Conservation (phyloP, 169 alveolate genomes). For the Theileria orientalis region DNA sequence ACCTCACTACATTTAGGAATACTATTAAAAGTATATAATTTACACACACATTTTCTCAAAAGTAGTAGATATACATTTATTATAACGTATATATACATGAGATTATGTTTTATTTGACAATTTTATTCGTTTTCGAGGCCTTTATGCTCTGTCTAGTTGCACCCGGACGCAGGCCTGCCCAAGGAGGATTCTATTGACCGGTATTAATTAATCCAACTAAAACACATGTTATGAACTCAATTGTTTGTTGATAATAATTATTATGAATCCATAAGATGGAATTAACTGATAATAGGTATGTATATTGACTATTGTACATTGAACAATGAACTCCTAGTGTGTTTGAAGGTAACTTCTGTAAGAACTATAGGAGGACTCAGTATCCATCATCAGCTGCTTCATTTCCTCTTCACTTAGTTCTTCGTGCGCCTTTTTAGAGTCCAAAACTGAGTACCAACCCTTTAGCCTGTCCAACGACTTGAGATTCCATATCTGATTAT, state of each 20-base stretch:
- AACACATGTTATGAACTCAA: no score
- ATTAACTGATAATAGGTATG: no score
- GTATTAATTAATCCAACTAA: no score
- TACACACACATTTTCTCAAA: background rate
- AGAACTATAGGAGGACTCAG: slow-evolving; percentile 39
- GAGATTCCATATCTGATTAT: background rate
- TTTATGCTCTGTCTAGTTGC: slow-evolving; percentile 2
- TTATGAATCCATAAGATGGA: no score
- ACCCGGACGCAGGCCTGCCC: background rate
- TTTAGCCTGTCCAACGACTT: slow-evolving; percentile 14
- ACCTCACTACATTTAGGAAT: slow-evolving; percentile 12
- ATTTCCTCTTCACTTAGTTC: slow-evolving; percentile 3
- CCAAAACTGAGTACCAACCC: slow-evolving; percentile 26
- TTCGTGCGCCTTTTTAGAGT: slow-evolving; percentile 43
- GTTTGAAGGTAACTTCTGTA: slow-evolving; percentile 10
- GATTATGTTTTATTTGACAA: background rate
- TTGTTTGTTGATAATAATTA: no score
- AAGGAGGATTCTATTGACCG: no score
- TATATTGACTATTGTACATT: background rate
- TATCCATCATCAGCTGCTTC: slow-evolving; percentile 50
- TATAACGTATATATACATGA: background rate
- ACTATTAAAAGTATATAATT: background rate
- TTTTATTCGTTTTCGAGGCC: background rate
- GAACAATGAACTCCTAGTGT: background rate
- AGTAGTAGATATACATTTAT: background rate